Evolutionary conservation across 2,329 filamentous ascomycete species (phyloP).

Genomic region (Sarocladium oryzae): DNA sequence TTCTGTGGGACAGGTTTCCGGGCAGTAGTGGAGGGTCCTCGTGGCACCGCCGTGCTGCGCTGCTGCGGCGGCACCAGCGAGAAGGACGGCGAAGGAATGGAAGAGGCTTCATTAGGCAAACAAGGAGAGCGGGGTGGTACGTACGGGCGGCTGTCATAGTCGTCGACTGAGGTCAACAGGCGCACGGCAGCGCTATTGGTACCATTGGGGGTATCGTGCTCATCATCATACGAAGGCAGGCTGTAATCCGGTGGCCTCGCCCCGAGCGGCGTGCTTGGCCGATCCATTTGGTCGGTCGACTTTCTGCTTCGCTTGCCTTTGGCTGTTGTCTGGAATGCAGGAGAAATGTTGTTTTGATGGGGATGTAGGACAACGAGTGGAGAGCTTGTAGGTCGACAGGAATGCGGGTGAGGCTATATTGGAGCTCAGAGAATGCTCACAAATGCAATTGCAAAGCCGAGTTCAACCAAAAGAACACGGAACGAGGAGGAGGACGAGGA

Average conservation of each 20-base stretch:
- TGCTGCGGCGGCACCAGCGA: neutral
- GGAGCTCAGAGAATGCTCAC: no score
- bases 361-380: neutral
- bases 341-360: neutral
- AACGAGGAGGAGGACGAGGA: neutral
- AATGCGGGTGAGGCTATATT: constrained; percentile 5
- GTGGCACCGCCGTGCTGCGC: neutral
- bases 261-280: constrained; percentile 36
- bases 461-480: neutral
- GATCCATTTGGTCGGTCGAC: constrained; percentile 34
- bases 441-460: no score
- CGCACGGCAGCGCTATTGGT: constrained; percentile 49
- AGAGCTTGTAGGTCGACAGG: neutral
- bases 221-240: constrained; percentile 47
- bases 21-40: neutral
- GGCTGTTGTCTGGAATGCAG: neutral
- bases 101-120: neutral
- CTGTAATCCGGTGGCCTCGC: constrained; percentile 51
- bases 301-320: no score
- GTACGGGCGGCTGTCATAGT: constrained; percentile 48
- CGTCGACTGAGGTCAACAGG: constrained; percentile 57
- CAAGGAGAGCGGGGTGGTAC: constrained; percentile 29
- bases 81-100: constrained; percentile 2
- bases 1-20: constrained; percentile 1
- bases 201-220: constrained; percentile 36